Base-by-base conservation (phyloP, 805 yeast species). In the Suhomyces canberraensis region DNA sequence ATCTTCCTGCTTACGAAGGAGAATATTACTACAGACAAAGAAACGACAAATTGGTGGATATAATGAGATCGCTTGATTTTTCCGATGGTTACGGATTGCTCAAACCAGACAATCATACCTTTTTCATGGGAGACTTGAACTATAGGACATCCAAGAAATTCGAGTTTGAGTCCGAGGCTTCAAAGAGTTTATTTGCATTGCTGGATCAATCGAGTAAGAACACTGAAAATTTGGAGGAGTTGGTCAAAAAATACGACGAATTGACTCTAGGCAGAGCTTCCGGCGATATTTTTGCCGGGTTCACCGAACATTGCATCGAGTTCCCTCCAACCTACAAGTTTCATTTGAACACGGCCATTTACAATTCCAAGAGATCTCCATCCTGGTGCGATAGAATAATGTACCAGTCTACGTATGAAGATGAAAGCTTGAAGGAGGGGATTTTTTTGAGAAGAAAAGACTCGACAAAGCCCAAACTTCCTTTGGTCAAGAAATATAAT, bases 301-400 rank as follows among this genome's bases (percentile, higher is more conserved):
- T 89, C 47, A 54, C 64, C 1, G 98, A 90, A 59, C 71, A 79
- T 0, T 53, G 62, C n/a, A 71, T 90, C 11, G 48, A 49, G 0
- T 90, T 90, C 55, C 66, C 64, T n/a, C 96, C 95, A 8, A 84
- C 95, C 0, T 90, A 83, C 65, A 90, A 90, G 60, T 85, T 67
- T 54, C 56, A 59, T 34, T 40, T 71, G 1, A 73, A 76, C 21
- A 67, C 79, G 0, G 69, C 71, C n/a, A 58, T 61, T 8, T 84
- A 76, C 55, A 75, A 76, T 41, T 28, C 55, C 2, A 80, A 78
- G 46, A 67, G 96, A 37, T 63, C 66, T 1, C 95, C 96, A 0
- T 81, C 95, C 5, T 90, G 95, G 95, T 89, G 96, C 59, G 98
- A 90, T 55, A 62, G 98, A 36, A 75, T 90, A 4, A 55, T 90